Conservation (phyloP, 23 red algal species). For the Pyropia yezoensis region DNA sequence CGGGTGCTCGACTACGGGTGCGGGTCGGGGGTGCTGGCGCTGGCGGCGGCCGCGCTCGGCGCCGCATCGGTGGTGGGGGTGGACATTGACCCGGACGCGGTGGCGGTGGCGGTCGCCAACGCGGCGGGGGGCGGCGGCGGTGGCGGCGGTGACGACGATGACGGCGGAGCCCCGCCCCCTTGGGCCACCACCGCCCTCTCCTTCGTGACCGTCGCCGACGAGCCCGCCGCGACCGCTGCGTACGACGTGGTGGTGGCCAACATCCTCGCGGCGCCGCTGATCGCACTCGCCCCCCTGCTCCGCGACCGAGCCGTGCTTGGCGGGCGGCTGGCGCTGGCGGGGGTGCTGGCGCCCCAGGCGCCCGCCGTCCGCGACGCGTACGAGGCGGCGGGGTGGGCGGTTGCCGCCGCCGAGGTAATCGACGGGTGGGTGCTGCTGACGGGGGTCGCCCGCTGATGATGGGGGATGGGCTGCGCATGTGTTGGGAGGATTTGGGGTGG, state of each 20-base stretch:
- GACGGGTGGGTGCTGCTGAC: slow-evolving; percentile 54
- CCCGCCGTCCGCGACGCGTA: slow-evolving; percentile 36
- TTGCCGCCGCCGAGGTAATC: slow-evolving; percentile 34
- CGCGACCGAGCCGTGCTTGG: slow-evolving; percentile 6
- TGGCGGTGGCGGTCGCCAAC: slow-evolving; percentile 28
- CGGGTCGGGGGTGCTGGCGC: slow-evolving; percentile 72
- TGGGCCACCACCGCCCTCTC: neutral
- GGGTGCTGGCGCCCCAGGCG: slow-evolving; percentile 55
- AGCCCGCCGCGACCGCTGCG: neutral
- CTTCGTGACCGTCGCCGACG: slow-evolving; percentile 4
- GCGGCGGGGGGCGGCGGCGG: slow-evolving; percentile 26
- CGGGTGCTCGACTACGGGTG: slow-evolving; percentile 83
- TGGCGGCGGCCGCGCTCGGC: slow-evolving; percentile 21
- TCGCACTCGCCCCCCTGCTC: slow-evolving; percentile 39
- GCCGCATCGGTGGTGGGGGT: slow-evolving; percentile 26
- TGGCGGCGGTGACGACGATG: no score
- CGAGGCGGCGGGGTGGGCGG: slow-evolving; percentile 10
- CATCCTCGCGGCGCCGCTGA: slow-evolving; percentile 68
- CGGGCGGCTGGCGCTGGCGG: slow-evolving; percentile 49
- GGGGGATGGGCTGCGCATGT: no score
- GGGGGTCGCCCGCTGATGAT: slow-evolving; percentile 11
- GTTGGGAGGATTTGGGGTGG: no score
- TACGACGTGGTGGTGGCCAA: slow-evolving; percentile 84
- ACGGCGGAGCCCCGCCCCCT: no score
- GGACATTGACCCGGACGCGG: slow-evolving; percentile 60